phyloP scores from a whole-genome alignment of 2,329 filamentous ascomycete species.

The Colletotrichum siamense region DNA sequence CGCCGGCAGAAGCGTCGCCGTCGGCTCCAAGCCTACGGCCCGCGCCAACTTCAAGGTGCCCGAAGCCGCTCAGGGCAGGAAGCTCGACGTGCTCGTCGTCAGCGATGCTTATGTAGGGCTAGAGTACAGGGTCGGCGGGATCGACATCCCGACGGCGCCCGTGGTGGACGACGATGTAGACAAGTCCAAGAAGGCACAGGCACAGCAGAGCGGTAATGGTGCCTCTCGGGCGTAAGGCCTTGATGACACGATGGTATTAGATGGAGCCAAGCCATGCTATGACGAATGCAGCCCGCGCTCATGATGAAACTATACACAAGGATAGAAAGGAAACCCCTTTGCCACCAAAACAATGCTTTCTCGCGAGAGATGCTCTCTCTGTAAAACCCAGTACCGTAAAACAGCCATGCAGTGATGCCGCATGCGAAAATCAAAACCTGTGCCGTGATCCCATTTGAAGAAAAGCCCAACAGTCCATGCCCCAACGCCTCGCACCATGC shows the following conservation, averaged over 20 bases:
- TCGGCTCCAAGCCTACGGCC: constrained; percentile 54
- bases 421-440: neutral
- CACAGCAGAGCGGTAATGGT: neutral
- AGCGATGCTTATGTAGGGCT: constrained; percentile 91
- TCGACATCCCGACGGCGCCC: constrained; percentile 58
- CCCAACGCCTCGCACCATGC: neutral
- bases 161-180: constrained; percentile 52
- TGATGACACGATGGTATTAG: neutral
- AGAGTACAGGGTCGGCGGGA: constrained; percentile 53
- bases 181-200: constrained; percentile 43
- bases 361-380: constrained; percentile 4
- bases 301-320: neutral
- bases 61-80: constrained; percentile 55
- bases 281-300: neutral
- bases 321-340: neutral
- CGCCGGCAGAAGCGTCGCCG: constrained; percentile 32
- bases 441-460: neutral
- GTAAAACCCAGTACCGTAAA: neutral
- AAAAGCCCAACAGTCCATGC: neutral
- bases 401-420: neutral
- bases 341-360: neutral
- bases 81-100: constrained; percentile 75
- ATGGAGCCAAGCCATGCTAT: neutral
- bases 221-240: neutral
- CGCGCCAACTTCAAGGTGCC: constrained; percentile 68